These are phyloP conservation scores for Pelagomonas calceolata DNA, from an alignment of 108 stramenopile genomes.

Conservation along the genomic window DNA sequence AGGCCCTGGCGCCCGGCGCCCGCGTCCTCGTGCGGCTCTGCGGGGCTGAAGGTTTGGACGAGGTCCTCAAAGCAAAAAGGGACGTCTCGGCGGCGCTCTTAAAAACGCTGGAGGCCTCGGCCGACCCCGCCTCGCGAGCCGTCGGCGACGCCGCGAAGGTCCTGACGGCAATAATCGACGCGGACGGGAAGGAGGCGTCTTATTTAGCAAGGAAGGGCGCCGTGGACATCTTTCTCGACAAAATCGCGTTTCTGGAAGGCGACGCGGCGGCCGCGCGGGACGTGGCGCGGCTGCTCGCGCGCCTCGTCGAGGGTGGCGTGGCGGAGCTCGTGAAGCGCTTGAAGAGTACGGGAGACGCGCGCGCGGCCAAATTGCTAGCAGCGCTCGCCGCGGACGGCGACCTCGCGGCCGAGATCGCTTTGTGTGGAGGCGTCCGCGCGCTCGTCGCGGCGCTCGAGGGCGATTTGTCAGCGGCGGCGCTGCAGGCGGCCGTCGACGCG, in stretches of 20 bases:
- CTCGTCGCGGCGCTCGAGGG: constrained; percentile 1
- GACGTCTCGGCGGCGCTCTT: too few species aligned
- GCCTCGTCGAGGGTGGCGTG: constrained; percentile 4
- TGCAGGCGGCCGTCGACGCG: constrained; percentile 4
- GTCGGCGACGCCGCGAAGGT: too few species aligned
- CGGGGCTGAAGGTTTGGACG: too few species aligned
- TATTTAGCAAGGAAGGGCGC: background rate
- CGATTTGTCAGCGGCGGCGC: background rate
- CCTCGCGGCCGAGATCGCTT: constrained; percentile 7
- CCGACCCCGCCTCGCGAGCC: too few species aligned
- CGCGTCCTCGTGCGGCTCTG: too few species aligned
- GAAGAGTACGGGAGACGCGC: background rate
- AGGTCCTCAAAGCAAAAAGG: too few species aligned
- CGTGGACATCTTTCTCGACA: constrained; percentile 4
- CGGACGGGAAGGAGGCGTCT: too few species aligned
- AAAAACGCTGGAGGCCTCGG: too few species aligned
- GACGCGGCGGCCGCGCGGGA: constrained; percentile 5
- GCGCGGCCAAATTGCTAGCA: constrained; percentile 4
- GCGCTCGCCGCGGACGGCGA: constrained; percentile 8
- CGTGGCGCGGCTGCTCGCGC: constrained; percentile 6
- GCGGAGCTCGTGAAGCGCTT: constrained; percentile 10
- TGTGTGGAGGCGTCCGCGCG: constrained; percentile 7
- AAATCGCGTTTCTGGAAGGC: background rate
- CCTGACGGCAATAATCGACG: too few species aligned
- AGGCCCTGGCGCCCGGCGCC: too few species aligned